phyloP scores from a whole-genome alignment of 2,329 filamentous ascomycete species.

The Westerdykella ornata region DNA sequence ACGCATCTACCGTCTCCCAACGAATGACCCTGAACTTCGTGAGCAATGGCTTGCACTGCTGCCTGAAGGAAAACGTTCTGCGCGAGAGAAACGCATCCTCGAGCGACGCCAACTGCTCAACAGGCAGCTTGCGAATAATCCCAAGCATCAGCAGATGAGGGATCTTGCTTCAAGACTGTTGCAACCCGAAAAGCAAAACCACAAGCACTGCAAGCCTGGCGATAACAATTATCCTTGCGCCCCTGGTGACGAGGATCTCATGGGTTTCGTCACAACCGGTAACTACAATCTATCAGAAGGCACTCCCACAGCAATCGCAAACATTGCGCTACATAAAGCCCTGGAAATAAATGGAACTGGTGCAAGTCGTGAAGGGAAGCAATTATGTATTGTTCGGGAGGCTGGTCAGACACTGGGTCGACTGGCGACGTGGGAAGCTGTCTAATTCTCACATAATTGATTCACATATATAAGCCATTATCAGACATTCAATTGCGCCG shows the following conservation, averaged over 20 bases:
- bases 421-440: constrained; percentile 69
- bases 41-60: constrained; percentile 63
- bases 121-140: not conserved
- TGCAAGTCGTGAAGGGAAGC: constrained; percentile 28
- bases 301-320: constrained; percentile 67
- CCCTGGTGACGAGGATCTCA: constrained; percentile 67
- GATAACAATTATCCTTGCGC: constrained; percentile 54
- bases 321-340: constrained; percentile 56
- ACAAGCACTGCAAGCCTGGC: constrained; percentile 19
- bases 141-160: constrained; percentile 17
- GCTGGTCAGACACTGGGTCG: constrained; percentile 73
- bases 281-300: constrained; percentile 75
- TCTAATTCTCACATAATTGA: constrained; percentile 33
- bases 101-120: not conserved
- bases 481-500: too few relatives aligned
- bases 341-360: constrained; percentile 39
- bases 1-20: constrained; percentile 80
- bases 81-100: constrained; percentile 7
- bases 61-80: constrained; percentile 16
- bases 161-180: constrained; percentile 25
- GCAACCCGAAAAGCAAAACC: constrained; percentile 6
- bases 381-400: constrained; percentile 72
- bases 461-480: too few relatives aligned
- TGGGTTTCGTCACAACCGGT: constrained; percentile 87
- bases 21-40: constrained; percentile 49